A percentile compares a stretch with the other conserved stretches of the same genome.
Evolutionary conservation across 345 rosid genomes (phyloP).

Genomic region (Populus euphratica): DNA sequence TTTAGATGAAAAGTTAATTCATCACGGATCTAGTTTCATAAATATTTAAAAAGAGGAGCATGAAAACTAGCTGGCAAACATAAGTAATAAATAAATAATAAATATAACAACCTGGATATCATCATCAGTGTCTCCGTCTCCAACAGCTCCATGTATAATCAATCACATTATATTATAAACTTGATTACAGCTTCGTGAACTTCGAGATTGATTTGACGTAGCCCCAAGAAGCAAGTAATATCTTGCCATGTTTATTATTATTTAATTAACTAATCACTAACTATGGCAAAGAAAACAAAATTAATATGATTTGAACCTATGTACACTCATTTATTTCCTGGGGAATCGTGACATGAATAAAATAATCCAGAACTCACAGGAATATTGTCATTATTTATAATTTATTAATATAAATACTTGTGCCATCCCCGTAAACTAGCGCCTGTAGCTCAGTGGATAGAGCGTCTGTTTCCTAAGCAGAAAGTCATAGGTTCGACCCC

Average conservation of each 20-base stretch:
- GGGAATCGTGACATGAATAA: no score
- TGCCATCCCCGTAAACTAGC: background rate
- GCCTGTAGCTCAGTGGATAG: slow-evolving; percentile 99
- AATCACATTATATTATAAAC: slow-evolving; percentile 19
- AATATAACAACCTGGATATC: slow-evolving; percentile 30
- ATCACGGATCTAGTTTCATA: no score
- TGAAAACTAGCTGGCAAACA: background rate
- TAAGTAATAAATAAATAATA: background rate
- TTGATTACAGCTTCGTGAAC: background rate
- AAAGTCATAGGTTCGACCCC: slow-evolving; percentile 19
- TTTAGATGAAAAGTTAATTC: no score
- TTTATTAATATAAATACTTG: no score
- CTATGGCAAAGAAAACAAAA: background rate
- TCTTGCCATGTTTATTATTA: slow-evolving; percentile 2
- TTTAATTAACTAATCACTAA: background rate
- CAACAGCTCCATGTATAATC: slow-evolving; percentile 31
- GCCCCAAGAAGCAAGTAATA: background rate
- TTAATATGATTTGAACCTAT: no score
- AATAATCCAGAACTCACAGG: no score
- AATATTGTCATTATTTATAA: no score
- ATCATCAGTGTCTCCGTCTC: slow-evolving; percentile 27
- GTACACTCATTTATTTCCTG: no score
- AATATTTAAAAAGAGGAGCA: no score
- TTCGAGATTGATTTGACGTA: slow-evolving; percentile 5
- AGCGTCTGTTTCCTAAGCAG: slow-evolving; percentile 91